phyloP scores from a whole-genome alignment of 176 grass and related monocot species.

The Thalia dealbata region DNA sequence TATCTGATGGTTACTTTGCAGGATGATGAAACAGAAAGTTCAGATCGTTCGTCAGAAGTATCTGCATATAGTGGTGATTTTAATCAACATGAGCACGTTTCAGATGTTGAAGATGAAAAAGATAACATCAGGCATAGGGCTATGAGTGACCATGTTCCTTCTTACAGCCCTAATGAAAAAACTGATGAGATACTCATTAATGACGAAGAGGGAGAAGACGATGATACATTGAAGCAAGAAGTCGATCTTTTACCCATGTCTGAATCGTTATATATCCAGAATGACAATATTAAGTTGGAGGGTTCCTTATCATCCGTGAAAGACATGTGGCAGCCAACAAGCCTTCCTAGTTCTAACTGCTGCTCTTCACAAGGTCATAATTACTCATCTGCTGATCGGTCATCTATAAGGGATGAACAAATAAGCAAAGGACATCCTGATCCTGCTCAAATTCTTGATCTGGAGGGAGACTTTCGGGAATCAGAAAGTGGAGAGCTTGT shows the following conservation, averaged over 20 bases:
- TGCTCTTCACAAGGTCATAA: slow-evolving; percentile 3
- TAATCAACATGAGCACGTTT: slow-evolving; percentile 23
- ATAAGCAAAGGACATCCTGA: slow-evolving; percentile 18
- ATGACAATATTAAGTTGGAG: slow-evolving; percentile 16
- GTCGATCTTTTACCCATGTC: slow-evolving; percentile 12
- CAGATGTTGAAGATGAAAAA: slow-evolving; percentile 15
- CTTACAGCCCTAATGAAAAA: slow-evolving; percentile 8
- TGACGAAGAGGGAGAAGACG: neutral
- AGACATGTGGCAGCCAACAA: slow-evolving; percentile 24
- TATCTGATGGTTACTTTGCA: neutral
- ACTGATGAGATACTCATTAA: slow-evolving; percentile 5
- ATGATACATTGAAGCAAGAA: slow-evolving; percentile 1
- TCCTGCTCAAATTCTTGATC: slow-evolving; percentile 21
- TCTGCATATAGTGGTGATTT: slow-evolving; percentile 9
- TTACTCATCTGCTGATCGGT: slow-evolving; percentile 18
- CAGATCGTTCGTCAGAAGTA: slow-evolving; percentile 17
- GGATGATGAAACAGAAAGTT: slow-evolving; percentile 30
- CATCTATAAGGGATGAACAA: slow-evolving; percentile 22
- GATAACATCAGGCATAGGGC: slow-evolving; percentile 8
- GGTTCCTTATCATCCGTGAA: slow-evolving; percentile 15
- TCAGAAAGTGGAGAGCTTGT: slow-evolving; percentile 1
- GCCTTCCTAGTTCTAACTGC: slow-evolving; percentile 18
- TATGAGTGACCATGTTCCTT: slow-evolving; percentile 1
- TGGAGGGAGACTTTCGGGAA: slow-evolving; percentile 21
- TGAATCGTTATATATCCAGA: slow-evolving; percentile 16